Percentiles rank a stretch among this genome's conserved stretches.
Evolutionary conservation across 441 rosid genomes (phyloP).

Genomic region (Euphorbia corollata): DNA sequence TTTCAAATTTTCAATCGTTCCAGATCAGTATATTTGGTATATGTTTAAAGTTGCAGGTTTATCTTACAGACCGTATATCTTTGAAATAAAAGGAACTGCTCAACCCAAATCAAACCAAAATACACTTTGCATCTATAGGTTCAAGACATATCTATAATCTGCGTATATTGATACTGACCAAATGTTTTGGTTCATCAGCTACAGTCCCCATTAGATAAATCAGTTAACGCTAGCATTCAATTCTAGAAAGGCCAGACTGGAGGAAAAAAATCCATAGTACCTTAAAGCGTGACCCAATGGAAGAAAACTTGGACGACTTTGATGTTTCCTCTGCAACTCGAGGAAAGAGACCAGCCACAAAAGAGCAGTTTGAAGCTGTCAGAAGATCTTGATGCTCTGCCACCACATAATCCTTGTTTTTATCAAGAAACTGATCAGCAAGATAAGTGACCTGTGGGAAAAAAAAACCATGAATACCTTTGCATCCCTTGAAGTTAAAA

Average conservation of each 20-base stretch:
- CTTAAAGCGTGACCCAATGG: slow-evolving; percentile 98
- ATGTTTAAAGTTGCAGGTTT: background rate
- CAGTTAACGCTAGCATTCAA: background rate
- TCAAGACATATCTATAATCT: background rate
- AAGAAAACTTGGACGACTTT: slow-evolving; percentile 95
- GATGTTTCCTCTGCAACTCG: slow-evolving; percentile 90
- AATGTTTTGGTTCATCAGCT: background rate
- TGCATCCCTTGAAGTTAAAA: slow-evolving; percentile 6
- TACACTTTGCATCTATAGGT: background rate
- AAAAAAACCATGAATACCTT: slow-evolving; percentile 20
- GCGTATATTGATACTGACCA: background rate
- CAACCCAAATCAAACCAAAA: slow-evolving; percentile 6
- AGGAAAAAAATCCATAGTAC: slow-evolving; percentile 26
- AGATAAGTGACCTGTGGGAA: slow-evolving; percentile 68
- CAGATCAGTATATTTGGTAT: background rate
- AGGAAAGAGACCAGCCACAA: slow-evolving; percentile 84
- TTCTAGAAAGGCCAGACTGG: background rate
- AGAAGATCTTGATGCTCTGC: slow-evolving; percentile 98
- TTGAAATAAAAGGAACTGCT: background rate
- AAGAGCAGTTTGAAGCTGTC: slow-evolving; percentile 71
- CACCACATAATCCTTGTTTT: slow-evolving; percentile 98
- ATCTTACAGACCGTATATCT: background rate
- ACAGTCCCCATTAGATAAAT: slow-evolving; percentile 10
- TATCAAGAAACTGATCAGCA: slow-evolving; percentile 96
- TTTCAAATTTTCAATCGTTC: background rate